Evolutionary conservation across 192 early-diverging fungal species (phyloP).

Genomic region (Powellomyces hirtus): DNA sequence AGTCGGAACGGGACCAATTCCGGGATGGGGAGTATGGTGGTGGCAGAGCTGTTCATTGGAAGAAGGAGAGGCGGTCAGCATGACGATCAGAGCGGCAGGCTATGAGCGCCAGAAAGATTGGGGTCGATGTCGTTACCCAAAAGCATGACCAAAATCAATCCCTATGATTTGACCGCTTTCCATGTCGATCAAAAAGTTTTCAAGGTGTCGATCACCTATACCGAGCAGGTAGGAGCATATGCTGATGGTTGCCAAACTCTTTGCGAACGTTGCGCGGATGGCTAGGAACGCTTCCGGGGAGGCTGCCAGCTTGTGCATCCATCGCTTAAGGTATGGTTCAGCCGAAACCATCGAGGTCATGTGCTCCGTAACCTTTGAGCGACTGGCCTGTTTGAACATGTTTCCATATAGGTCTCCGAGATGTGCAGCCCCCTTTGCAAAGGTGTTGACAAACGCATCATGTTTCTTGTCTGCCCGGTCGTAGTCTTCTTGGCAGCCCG

Average conservation of each 20-base stretch:
- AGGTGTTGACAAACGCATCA: slow-evolving; percentile 45
- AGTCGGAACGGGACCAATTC: slow-evolving; percentile 76
- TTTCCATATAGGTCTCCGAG: slow-evolving; percentile 46
- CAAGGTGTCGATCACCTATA: slow-evolving; percentile 80
- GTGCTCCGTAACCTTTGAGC: slow-evolving; percentile 50
- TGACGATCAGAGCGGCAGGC: slow-evolving; percentile 7
- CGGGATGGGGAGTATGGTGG: slow-evolving; percentile 71
- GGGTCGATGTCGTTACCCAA: slow-evolving; percentile 46
- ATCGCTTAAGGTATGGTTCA: slow-evolving; percentile 49
- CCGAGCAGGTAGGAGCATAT: slow-evolving; percentile 73
- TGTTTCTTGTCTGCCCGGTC: slow-evolving; percentile 43
- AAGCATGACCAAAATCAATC: slow-evolving; percentile 84
- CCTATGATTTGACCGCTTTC: slow-evolving; percentile 65
- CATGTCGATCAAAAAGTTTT: slow-evolving; percentile 73
- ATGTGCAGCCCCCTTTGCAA: slow-evolving; percentile 32
- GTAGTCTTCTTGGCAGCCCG: slow-evolving; percentile 42
- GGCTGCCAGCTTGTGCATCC: slow-evolving; percentile 56
- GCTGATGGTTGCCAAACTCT: slow-evolving; percentile 65
- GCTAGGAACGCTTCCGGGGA: slow-evolving; percentile 73
- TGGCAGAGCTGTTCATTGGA: slow-evolving; percentile 51
- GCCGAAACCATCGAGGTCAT: slow-evolving; percentile 41
- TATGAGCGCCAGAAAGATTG: background rate
- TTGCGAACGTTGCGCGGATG: slow-evolving; percentile 66
- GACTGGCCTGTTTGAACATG: slow-evolving; percentile 47
- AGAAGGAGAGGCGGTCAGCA: background rate